Base-by-base conservation (phyloP, 345 rosid genomes). In the Ricinus communis region DNA sequence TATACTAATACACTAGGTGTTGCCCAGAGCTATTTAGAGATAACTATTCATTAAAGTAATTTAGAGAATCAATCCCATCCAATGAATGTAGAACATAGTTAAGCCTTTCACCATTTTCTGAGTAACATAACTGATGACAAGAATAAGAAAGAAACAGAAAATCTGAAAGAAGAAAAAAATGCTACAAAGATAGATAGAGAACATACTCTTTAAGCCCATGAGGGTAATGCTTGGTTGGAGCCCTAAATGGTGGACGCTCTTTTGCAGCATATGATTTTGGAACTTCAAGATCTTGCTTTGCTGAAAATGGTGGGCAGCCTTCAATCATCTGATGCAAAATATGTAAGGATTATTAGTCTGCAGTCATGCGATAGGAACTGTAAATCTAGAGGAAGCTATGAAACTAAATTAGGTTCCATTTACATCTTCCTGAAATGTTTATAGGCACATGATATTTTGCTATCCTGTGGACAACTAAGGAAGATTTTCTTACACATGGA, bases 131-230 rank as follows among this genome's bases (percentile, higher is more conserved):
- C 19, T 22, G n/a, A 6, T 9, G 43, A 38, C 43, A 9, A 38
- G 43, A 24, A 43, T 41, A 18, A 18, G 4, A 30, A 47, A 49
- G 25, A 27, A 46, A 13, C 22, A 66, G 8, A 30, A 19, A 2
- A 6, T 18, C 21, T 25, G 22, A 30, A 8, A 41, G 33, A 74
- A 36, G 22, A 30, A 8, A 41, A 40, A 74, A 63, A 68, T 45
- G 64, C 36, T 31, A 41, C 40, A 4, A 71, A 64, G 65, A 56
- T 28, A 73, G 19, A 28, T 46, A 66, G 51, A 38, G 51, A 59
- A 79, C 89, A 65, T 76, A 92, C 97, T 86, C 85, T 85, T 78
- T 89, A 60, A 95, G 91, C 55, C 97, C 97, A 81, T 90, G 93
- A 13, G 93, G 84, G 72, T 92, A 90, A 62, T 52, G 76, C 82